These are phyloP conservation scores for Neolentinus lepideus DNA, from an alignment of 1,284 basidiomycete species.

Conservation along the genomic window DNA sequence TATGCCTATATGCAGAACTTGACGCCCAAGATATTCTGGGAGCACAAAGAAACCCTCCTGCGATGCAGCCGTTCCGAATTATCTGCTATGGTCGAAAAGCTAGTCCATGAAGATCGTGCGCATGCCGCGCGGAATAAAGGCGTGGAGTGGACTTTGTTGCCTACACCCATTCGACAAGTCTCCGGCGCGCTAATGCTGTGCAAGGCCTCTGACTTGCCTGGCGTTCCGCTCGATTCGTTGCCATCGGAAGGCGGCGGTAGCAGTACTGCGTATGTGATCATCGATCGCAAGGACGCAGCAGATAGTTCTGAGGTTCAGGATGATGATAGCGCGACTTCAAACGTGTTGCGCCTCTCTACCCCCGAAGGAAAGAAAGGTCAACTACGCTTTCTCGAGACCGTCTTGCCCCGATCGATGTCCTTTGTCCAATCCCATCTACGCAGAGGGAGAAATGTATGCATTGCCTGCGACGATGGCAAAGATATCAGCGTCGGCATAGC, in stretches of 20 bases:
- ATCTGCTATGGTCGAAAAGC: background rate
- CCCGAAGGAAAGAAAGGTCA: slow-evolving; percentile 15
- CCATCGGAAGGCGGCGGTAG: background rate
- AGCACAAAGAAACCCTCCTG: slow-evolving; percentile 44
- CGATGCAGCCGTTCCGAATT: slow-evolving; percentile 36
- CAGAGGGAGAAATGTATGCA: slow-evolving; percentile 31
- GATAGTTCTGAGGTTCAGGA: background rate
- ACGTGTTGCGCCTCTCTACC: slow-evolving; percentile 5
- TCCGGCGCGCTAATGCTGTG: slow-evolving; percentile 17
- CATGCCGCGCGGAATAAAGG: background rate
- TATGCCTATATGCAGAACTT: slow-evolving; percentile 41
- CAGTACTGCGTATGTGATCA: background rate
- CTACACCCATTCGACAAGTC: slow-evolving; percentile 18
- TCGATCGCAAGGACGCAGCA: background rate
- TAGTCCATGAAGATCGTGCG: background rate
- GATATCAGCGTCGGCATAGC: slow-evolving; percentile 61
- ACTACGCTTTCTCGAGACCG: slow-evolving; percentile 22
- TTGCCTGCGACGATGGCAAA: slow-evolving; percentile 50
- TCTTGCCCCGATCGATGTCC: slow-evolving; percentile 41
- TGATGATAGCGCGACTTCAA: background rate
- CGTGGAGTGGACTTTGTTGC: slow-evolving; percentile 13
- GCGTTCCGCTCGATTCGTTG: background rate
- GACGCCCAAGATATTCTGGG: slow-evolving; percentile 72
- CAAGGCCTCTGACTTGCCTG: slow-evolving; percentile 17
- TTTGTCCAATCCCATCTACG: slow-evolving; percentile 39